Conservation (phyloP, 1,284 basidiomycete species). For the Ustilago tritici region DNA sequence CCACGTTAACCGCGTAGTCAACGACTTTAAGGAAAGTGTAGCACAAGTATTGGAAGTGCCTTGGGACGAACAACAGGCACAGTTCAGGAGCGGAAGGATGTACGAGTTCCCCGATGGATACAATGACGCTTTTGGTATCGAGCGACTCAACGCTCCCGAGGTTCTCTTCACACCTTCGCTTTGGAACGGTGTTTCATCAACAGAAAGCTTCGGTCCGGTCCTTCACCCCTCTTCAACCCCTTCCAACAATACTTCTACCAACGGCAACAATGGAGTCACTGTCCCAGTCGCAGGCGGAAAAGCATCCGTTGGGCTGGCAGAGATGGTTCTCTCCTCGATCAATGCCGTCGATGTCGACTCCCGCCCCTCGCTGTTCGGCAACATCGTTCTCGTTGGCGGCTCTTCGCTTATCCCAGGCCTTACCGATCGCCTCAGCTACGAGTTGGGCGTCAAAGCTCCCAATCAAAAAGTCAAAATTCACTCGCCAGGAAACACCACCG, state of each 20-base stretch:
- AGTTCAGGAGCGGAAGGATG: conserved; percentile 59
- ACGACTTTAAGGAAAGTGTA: conserved; percentile 92
- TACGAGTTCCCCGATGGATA: conserved; percentile 98
- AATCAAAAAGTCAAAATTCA: conserved; percentile 72
- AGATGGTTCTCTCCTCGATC: conserved; percentile 82
- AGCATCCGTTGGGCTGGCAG: conserved; percentile 39
- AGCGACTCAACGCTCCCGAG: conserved; percentile 87
- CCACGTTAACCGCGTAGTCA: conserved; percentile 86
- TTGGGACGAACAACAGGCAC: conserved; percentile 82
- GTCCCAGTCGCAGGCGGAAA: conserved; percentile 22
- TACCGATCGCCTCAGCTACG: conserved; percentile 83
- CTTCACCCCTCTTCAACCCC: conserved; percentile 28
- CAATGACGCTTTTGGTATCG: conserved; percentile 84
- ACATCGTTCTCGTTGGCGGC: conserved; percentile 94
- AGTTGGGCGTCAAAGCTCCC: conserved; percentile 81
- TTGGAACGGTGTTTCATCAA: conserved; percentile 70
- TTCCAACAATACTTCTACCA: conserved; percentile 6
- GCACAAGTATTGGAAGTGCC: conserved; percentile 85
- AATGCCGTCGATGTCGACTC: conserved; percentile 90
- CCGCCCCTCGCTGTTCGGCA: conserved; percentile 86
- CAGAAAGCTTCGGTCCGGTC: conserved; percentile 26
- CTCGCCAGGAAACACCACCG: conserved; percentile 66
- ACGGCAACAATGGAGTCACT: background rate
- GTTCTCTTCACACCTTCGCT: conserved; percentile 86
- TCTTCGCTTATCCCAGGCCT: conserved; percentile 88